Conservation (phyloP, 1,284 basidiomycete species). For the Rhodotorula mucilaginosa region DNA sequence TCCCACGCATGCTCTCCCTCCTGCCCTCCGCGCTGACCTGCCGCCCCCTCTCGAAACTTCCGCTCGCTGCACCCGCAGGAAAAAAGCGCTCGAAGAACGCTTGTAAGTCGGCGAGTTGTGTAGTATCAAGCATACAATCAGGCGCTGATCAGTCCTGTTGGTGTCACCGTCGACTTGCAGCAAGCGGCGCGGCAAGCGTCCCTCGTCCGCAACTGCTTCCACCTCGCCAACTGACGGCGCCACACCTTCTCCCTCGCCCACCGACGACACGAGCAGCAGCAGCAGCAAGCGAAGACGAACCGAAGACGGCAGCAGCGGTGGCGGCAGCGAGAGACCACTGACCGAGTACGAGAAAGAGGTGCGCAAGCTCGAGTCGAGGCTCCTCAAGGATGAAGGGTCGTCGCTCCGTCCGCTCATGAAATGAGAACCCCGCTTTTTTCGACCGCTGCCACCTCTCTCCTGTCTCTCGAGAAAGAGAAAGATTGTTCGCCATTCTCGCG, state of each 20-base stretch:
- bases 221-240: neutral
- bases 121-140: too few species aligned
- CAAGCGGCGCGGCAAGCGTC: constrained; percentile 35
- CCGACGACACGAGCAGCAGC: neutral
- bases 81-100: constrained; percentile 28
- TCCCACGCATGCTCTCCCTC: neutral
- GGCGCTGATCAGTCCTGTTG: too few species aligned
- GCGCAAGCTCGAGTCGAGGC: neutral
- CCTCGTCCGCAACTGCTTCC: neutral
- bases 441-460: too few species aligned
- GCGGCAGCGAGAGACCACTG: neutral
- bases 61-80: neutral
- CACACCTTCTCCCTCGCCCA: neutral
- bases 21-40: constrained; percentile 1
- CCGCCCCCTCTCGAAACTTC: neutral
- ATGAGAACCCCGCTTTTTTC: neutral
- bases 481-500: neutral
- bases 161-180: too few species aligned
- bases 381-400: constrained; percentile 26
- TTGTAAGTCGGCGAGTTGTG: too few species aligned
- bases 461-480: neutral
- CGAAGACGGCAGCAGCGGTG: neutral
- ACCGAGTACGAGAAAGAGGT: constrained; percentile 30
- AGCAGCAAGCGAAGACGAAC: neutral
- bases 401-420: constrained; percentile 27